Base-by-base conservation (phyloP, 2,329 filamentous ascomycete genomes). In the Fulvia fulva region DNA sequence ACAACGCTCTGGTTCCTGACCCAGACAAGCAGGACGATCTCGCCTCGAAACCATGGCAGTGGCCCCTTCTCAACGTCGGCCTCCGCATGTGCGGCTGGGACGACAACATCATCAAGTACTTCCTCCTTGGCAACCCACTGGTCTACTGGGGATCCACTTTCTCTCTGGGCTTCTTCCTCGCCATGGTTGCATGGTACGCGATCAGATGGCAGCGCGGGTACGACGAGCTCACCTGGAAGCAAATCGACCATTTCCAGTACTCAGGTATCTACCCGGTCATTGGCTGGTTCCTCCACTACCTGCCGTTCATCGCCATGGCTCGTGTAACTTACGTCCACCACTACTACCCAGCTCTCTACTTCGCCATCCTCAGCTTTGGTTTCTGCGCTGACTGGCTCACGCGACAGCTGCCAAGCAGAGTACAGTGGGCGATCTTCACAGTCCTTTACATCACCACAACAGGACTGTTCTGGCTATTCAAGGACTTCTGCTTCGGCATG, bases 1-100 rank as follows among this genome's bases (percentile, higher is more conserved):
- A 99, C 83, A 99, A 99, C 72, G 94, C 94, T 23, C 85, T 99
- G 47, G 91, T 99, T 21, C 94, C 94, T 3, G 94, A 99, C 71
- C 93, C 94, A 4, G 94, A 99, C 75, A 99, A 99, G 83, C 94
- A 99, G 75, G 94, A 99, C 70, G 94, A 99, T 71, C 85, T 99
- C 50, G 94, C 94, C 30, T 99, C 94, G 14, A 82, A 91, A 65
- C 97, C 92, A 81, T 99, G 94, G 94, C 92, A 99, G 77, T 99
- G 94, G 94, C 94, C 94, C 21, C 85, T 99, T 63, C 85, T 99
- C 43, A 82, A 97, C 69, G 94, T 97, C 57, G 94, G 94, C 73
- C 86, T 99, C 55, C 89, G 95, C 62, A 99, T 99, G 94, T 99
- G 94, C 77, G 89, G 92, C 66, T 99, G 94, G 95, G 92, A 95